Evolutionary conservation across 495 filamentous ascomycete species (phyloP).

Genomic region (Annulohypoxylon stygium): DNA sequence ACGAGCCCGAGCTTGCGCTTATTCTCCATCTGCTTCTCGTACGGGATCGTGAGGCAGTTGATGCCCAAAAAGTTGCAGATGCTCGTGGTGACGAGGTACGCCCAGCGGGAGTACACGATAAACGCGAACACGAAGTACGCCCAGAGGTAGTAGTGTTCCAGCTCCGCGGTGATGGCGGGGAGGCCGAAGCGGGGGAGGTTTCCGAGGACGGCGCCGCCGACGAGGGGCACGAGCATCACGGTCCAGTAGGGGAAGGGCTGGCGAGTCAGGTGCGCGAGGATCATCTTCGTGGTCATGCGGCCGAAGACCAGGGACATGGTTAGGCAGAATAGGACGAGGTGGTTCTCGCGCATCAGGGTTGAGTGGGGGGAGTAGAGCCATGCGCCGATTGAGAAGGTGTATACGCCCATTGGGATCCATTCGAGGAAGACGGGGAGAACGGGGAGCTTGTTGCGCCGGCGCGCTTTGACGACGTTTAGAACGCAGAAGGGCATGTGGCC

Average conservation of each 20-base stretch:
- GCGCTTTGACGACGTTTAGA: slow-evolving; percentile 82
- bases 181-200: slow-evolving; percentile 87
- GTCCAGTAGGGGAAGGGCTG: slow-evolving; percentile 99
- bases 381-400: slow-evolving; percentile 75
- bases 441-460: slow-evolving; percentile 77
- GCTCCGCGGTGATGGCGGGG: slow-evolving; percentile 65
- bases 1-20: slow-evolving; percentile 45
- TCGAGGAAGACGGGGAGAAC: slow-evolving; percentile 90
- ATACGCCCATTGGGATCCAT: slow-evolving; percentile 91
- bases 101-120: slow-evolving; percentile 91
- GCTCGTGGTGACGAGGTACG: slow-evolving; percentile 86
- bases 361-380: slow-evolving; percentile 94
- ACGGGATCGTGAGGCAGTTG: slow-evolving; percentile 90
- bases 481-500: slow-evolving; percentile 87
- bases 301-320: slow-evolving; percentile 97
- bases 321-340: slow-evolving; percentile 90
- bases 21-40: slow-evolving; percentile 66
- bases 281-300: slow-evolving; percentile 99
- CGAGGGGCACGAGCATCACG: slow-evolving; percentile 83
- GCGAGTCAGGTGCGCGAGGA: slow-evolving; percentile 91
- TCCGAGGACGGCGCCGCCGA: slow-evolving; percentile 84
- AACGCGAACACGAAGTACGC: slow-evolving; percentile 84
- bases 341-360: slow-evolving; percentile 80
- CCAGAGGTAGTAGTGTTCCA: slow-evolving; percentile 85
- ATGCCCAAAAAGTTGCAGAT: slow-evolving; percentile 95